Evolutionary conservation across 2,329 filamentous ascomycete species (phyloP).

Genomic region (Neofusicoccum ribis): DNA sequence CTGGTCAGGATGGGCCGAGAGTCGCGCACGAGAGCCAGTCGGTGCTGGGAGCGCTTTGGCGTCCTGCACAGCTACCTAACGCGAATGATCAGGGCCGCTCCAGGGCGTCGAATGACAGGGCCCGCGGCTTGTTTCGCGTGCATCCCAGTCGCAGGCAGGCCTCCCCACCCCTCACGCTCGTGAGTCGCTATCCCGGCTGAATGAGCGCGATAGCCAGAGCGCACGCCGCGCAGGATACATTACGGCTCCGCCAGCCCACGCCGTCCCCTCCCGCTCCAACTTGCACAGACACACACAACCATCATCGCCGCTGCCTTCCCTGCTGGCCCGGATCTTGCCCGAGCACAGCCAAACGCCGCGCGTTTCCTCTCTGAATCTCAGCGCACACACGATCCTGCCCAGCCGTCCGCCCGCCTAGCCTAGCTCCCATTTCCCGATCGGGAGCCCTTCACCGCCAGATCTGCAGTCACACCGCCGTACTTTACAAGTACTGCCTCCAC

Average conservation of each 20-base stretch:
- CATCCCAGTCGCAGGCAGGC: conserved; percentile 13
- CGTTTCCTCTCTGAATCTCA: conserved; percentile 11
- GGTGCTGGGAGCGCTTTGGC: conserved; percentile 1
- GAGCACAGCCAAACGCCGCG: conserved; percentile 14
- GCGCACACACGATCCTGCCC: conserved; percentile 14
- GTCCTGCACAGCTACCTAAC: conserved; percentile 19
- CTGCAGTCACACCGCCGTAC: conserved; percentile 39
- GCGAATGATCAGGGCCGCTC: conserved; percentile 8
- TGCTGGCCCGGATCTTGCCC: conserved; percentile 18
- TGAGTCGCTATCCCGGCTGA: conserved; percentile 9
- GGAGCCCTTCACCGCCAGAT: conserved; percentile 18
- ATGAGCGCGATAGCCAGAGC: conserved; percentile 8
- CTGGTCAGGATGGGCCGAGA: conserved; percentile 16
- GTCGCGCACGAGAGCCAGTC: conserved; percentile 6
- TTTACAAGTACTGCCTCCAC: conserved; percentile 33
- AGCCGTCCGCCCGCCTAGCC: neutral
- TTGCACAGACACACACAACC: conserved; percentile 6
- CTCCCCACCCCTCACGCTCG: conserved; percentile 15
- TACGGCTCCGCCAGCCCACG: conserved; percentile 16
- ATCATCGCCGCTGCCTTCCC: conserved; percentile 15
- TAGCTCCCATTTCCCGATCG: conserved; percentile 5
- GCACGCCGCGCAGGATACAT: neutral
- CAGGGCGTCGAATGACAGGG: conserved; percentile 18
- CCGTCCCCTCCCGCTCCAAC: conserved; percentile 4
- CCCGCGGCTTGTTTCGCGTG: conserved; percentile 15